Base-by-base conservation (phyloP, 768 basidiomycete species). In the Infundibulicybe gibba region DNA sequence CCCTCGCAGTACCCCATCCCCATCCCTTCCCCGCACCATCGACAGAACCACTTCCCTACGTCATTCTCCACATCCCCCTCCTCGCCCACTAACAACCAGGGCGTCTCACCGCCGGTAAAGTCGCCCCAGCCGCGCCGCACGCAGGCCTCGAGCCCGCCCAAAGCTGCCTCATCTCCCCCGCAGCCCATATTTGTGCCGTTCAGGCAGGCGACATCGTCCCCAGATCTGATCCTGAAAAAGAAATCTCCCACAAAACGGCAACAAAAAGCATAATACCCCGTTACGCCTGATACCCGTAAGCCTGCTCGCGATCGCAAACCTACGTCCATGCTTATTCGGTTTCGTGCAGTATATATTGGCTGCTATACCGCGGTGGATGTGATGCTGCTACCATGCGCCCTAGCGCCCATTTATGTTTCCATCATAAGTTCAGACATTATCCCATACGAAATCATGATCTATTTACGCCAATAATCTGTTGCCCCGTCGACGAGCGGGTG, bases 161-260 rank as follows among this genome's bases (percentile, higher is more conserved):
- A 35, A 44, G 57, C 37, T 47, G 50, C 49, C 4, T 33, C 58
- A 13, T 51, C 60, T 15, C 44, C 54, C 35, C 44, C 53, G 4
- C 57, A 53, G 46, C 70, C 70, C 20, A 70, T 81, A 51, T 82
- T 81, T 59, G 72, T 71, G 21, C 71, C 76, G 14, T 82, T 75
- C 68, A 69, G 68, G 47, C 74, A 77, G 44, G 67, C 71, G 41
- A 68, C 72, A 17, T 71, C 73, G n/a, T 79, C 78, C 34, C 81
- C 81, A 37, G 80, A 82, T 53, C 64, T 81, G 44, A 70, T 75
- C 30, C 51, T 72, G 45, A 68, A 65, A 58, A 70, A 69, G 60
- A 68, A 65, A 48, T 45, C 43, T 20, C 53, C 58, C 16, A 32
- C 44, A 17, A 49, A 37, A 32, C 45, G 44, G 33, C 31, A 15